Base-by-base conservation (phyloP, 169 alveolate species). In the Neospora caninum region DNA sequence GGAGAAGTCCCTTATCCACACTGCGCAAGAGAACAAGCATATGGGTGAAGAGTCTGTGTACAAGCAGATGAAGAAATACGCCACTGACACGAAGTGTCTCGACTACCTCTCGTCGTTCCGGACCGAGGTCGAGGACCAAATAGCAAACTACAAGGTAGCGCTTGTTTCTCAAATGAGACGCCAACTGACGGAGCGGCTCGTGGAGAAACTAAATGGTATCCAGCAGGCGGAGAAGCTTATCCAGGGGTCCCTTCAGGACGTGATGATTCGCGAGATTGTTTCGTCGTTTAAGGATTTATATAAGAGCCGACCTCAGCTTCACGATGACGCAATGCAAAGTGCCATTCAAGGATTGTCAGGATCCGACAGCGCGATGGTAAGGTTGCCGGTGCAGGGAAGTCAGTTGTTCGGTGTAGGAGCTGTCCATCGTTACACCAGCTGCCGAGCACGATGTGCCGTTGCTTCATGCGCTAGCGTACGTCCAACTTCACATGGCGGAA, bases 31-130 rank as follows among this genome's bases (percentile, higher is more conserved):
- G 93, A 97, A 97, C 43, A 96, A 97, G 94, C 96, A 95, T 36
- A 93, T 94, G 54, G 97, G 98, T 31, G 98, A 97, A 80, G 97
- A 96, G 36, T 96, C 97, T 43, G 95, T 97, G 38, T 97, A 97
- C 94, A 91, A 91, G 45, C 98, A 97, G 54, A 67, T 97, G 95
- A 97, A 95, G 88, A 70, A 97, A 82, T 94, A 87, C 88, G 96
- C 96, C 9, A 97, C 91, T 54, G 96, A 89, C 10, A 91, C 96
- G 0, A 95, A 97, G 89, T 94, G 96, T 95, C 95, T 94, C 39
- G 93, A 93, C 36, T 58, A 94, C 41, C 94, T 96, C 43, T 88
- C 91, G n/a, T 38, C 80, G 34, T 96, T 96, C 88, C 93, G 95
- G 36, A 88, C 83, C 9, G 96, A 95, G 49, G 96, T 94, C 39